Evolutionary conservation across 2,329 filamentous ascomycete genomes (phyloP), one percentile per base, ranked within the genome.

Genomic region (Volutella citrinella): DNA sequence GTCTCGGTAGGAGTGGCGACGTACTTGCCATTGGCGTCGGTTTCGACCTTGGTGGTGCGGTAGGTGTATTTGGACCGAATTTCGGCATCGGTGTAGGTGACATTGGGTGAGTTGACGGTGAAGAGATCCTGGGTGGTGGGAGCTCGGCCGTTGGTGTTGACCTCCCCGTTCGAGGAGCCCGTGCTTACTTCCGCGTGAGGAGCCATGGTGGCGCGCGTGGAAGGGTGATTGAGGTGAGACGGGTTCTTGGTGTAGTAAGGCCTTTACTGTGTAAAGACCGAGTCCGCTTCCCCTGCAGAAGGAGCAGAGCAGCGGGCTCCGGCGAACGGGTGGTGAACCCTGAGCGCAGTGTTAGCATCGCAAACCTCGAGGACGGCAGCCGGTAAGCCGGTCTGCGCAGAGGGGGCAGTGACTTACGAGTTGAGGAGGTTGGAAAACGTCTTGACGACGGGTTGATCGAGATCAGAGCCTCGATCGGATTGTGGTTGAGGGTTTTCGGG

Each of bases 371-470:
- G n/a, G n/a, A n/a, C n/a, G n/a, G n/a, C n/a, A n/a, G n/a, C n/a
- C n/a, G n/a, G n/a, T n/a, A n/a, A n/a, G n/a, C n/a, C n/a, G n/a
- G 27, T 14, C 19, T 25, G 3, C 15, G 19, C 3, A 13, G 11
- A 6, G 12, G n/a, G 10, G 16, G 30, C 20, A 13, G 51, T 13
- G 61, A n/a, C 88, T 66, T 78, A 95, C 90, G 89, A 95, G 80
- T 93, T 93, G 55, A 96, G 84, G 57, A 94, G 84, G 73, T 95
- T 96, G 76, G 89, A 91, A 84, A 95, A 96, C 90, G 88, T 95
- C 72, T 87, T 95, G 87, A 78, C 84, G 82, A 68, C 64, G 65
- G 59, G 45, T 66, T 69, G 81, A 84, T 70, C 79, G 80, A 66
- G 61, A 56, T 52, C 47, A 54, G 43, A 46, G 52, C 60, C 72